Conservation (phyloP, 2,329 filamentous ascomycete genomes). For the Fusarium nelsonii region DNA sequence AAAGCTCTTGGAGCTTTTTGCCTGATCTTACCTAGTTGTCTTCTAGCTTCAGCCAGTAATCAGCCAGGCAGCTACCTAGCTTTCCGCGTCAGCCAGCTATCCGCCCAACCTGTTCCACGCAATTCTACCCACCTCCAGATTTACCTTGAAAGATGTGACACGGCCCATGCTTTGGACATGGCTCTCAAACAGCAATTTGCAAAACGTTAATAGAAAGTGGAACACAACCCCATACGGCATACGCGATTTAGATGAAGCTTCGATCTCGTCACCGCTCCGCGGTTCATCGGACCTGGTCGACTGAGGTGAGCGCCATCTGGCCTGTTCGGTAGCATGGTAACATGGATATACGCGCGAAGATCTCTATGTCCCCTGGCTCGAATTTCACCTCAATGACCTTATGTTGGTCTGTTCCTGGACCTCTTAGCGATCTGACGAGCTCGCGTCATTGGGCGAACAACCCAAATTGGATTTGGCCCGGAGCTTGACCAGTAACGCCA, state of each 20-base stretch:
- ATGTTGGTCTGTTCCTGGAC: slow-evolving; percentile 35
- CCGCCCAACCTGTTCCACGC: slow-evolving; percentile 34
- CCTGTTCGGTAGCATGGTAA: slow-evolving; percentile 15
- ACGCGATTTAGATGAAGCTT: slow-evolving; percentile 34
- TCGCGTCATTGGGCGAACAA: slow-evolving; percentile 26
- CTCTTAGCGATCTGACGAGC: slow-evolving; percentile 19
- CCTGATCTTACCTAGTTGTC: slow-evolving; percentile 31
- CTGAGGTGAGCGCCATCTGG: slow-evolving; percentile 37
- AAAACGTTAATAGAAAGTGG: slow-evolving; percentile 37
- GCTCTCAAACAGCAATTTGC: slow-evolving; percentile 16
- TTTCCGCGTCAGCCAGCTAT: slow-evolving; percentile 37
- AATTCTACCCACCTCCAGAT: slow-evolving; percentile 40
- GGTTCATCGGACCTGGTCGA: slow-evolving; percentile 34
- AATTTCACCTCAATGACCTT: slow-evolving; percentile 16
- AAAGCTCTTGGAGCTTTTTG: slow-evolving; percentile 43
- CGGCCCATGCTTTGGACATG: slow-evolving; percentile 37
- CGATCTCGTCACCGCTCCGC: slow-evolving; percentile 36
- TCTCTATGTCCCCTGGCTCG: slow-evolving; percentile 23
- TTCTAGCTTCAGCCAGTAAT: slow-evolving; percentile 43
- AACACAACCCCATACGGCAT: slow-evolving; percentile 21
- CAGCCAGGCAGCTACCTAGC: slow-evolving; percentile 25
- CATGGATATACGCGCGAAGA: slow-evolving; percentile 19
- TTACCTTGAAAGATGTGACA: slow-evolving; percentile 29
- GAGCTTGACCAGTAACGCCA: slow-evolving; percentile 43
- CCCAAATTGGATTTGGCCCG: slow-evolving; percentile 29